A percentile compares a stretch with the other conserved stretches of the same genome.
These are phyloP conservation scores for Hanseniaspora valbyensis DNA, from an alignment of 805 yeast genomes.

Conservation along the genomic window DNA sequence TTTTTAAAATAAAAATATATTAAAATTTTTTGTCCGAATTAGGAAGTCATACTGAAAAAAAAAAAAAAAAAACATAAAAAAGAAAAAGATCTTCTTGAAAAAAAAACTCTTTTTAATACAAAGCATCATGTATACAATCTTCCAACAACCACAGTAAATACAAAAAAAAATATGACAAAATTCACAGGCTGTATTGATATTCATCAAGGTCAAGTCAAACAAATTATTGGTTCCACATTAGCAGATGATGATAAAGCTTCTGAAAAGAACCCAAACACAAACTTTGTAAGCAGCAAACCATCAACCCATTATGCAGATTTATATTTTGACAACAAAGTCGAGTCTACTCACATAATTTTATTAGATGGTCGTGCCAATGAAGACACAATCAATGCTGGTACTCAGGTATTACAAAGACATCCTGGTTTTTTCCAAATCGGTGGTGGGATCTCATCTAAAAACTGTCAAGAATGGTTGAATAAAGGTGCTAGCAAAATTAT, in stretches of 20 bases:
- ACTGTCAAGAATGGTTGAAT: constrained; percentile 70
- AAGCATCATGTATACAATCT: no score
- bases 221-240: constrained; percentile 90
- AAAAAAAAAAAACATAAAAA: neutral
- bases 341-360: constrained; percentile 87
- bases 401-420: constrained; percentile 63
- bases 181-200: constrained; percentile 93
- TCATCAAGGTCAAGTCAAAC: constrained; percentile 91
- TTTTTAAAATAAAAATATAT: no score
- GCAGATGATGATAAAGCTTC: constrained; percentile 53
- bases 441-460: constrained; percentile 72
- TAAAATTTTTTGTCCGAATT: neutral
- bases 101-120: no score
- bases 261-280: constrained; percentile 50
- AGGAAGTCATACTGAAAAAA: neutral
- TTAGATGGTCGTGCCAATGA: constrained; percentile 69
- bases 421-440: constrained; percentile 73
- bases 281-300: constrained; percentile 67
- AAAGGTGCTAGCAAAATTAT: constrained; percentile 77
- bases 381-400: constrained; percentile 46
- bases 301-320: constrained; percentile 64
- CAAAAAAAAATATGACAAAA: no score
- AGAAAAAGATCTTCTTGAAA: no score
- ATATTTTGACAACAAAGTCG: constrained; percentile 46
- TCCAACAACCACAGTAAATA: no score